Evolutionary conservation across 768 basidiomycete genomes (phyloP), one percentile per base, ranked within the genome.

Genomic region (Boletellus ananas): DNA sequence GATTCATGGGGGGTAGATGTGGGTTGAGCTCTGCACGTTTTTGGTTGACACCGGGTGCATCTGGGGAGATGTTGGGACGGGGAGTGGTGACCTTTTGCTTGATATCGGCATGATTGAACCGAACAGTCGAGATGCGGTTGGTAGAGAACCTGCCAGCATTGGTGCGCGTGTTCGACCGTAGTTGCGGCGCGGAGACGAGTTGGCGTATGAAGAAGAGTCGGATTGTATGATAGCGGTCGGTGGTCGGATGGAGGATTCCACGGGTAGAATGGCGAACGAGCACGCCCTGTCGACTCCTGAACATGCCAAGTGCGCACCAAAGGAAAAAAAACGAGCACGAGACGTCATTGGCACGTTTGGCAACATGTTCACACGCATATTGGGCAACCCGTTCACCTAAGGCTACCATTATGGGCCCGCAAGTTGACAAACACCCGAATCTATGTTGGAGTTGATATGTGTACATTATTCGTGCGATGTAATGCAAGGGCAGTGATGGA

Each of bases 151-250:
- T 12, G 40, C 33, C 18, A 12, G 20, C 13, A 21, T 37, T 23
- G 31, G 5, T 14, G 8, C 37, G 46, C 0, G 18, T 17, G 33
- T n/a, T 34, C 14, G 21, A n/a, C 17, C 9, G 25, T n/a, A 37
- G 43, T 12, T 36, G 49, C 34, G 35, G 42, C 38, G 31, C 20
- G 29, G 53, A 20, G 45, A 52, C 43, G 41, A 56, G 52, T 36
- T 70, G 70, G 16, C 60, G 59, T 34, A 61, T 73, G 71, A 86
- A 85, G 66, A 85, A 85, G 45, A 64, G 70, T 39, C 82, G 71
- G 47, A 86, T 85, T 44, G 72, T 63, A 35, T 60, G 73, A 65
- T 86, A 86, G 44, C 84, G 79, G 63, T 83, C 81, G 45, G 81
- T 46, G 17, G 65, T 64, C 6, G 73, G 58, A 31, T 51, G 57